A percentile compares a stretch with the other conserved stretches of the same genome.
Conservation (phyloP, 1,139 yeast species). For the Blastobotrys proliferans region DNA sequence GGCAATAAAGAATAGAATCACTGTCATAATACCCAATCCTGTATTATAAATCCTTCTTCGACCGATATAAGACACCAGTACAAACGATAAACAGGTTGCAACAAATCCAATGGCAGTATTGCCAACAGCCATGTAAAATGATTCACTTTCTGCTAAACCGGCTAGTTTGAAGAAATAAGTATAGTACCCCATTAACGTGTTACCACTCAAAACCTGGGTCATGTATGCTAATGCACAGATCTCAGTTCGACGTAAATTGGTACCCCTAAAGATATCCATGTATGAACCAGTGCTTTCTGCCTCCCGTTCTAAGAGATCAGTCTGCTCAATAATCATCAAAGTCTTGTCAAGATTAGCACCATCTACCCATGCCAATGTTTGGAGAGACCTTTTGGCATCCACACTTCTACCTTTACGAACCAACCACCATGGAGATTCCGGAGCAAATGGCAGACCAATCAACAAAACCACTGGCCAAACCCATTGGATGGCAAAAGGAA, state of each 20-base stretch:
- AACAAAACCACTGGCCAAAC: constrained; percentile 57
- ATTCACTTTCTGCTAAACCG: constrained; percentile 22
- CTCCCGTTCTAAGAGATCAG: constrained; percentile 45
- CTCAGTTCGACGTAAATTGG: constrained; percentile 54
- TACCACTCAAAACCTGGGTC: constrained; percentile 51
- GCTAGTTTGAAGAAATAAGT: constrained; percentile 28
- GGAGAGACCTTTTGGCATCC: constrained; percentile 37
- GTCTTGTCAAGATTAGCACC: constrained; percentile 25
- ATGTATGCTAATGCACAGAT: constrained; percentile 47
- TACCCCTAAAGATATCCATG: constrained; percentile 49
- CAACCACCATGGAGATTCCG: constrained; percentile 58
- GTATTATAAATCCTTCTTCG: constrained; percentile 46
- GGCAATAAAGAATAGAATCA: constrained; percentile 38
- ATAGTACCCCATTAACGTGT: constrained; percentile 40
- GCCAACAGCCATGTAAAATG: constrained; percentile 30
- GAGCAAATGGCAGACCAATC: constrained; percentile 41
- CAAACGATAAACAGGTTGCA: constrained; percentile 53
- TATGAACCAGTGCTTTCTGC: constrained; percentile 36
- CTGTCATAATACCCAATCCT: constrained; percentile 41
- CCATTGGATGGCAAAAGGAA: constrained; percentile 38
- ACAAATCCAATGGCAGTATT: constrained; percentile 43
- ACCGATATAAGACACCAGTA: constrained; percentile 45
- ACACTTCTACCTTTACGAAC: constrained; percentile 39
- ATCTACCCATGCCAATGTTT: constrained; percentile 23
- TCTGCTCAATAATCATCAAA: constrained; percentile 39